Percentiles rank a stretch among this genome's conserved stretches.
Conservation (phyloP, 106 monocot species). For the Phalaenopsis aphrodite region DNA sequence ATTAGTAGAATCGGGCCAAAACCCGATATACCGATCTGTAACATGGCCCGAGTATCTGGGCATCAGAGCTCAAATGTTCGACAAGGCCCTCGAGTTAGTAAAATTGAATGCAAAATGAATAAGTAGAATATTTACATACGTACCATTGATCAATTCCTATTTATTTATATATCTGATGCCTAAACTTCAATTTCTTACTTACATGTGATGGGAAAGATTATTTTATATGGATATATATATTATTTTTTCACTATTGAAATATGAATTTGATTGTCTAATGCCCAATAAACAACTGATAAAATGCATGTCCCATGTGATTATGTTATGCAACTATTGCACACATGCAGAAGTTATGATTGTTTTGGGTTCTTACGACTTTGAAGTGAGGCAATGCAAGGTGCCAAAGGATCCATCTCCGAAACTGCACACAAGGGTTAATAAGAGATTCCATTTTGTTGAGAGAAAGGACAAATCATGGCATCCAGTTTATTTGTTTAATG, state of each 20-base stretch:
- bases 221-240: too few relatives aligned
- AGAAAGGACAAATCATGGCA: too few relatives aligned
- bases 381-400: background rate
- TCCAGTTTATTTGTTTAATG: too few relatives aligned
- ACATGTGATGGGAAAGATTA: too few relatives aligned
- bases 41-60: conserved; percentile 43
- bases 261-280: too few relatives aligned
- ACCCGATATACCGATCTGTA: conserved; percentile 26
- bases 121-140: background rate
- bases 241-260: too few relatives aligned
- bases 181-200: too few relatives aligned
- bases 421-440: background rate
- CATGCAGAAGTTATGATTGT: background rate
- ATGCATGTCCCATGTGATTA: background rate
- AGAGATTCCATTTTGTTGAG: too few relatives aligned
- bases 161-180: too few relatives aligned
- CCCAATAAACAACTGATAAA: too few relatives aligned
- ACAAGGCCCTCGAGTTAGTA: conserved; percentile 24
- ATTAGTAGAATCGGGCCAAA: background rate
- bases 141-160: too few relatives aligned
- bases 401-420: too few relatives aligned
- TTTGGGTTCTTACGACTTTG: background rate
- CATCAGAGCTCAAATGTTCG: conserved; percentile 32
- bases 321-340: background rate
- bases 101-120: background rate